A percentile compares a stretch with the other conserved stretches of the same genome.
These are phyloP conservation scores for Phytophthora cactorum DNA, from an alignment of 352 stramenopile species.

Conservation along the genomic window DNA sequence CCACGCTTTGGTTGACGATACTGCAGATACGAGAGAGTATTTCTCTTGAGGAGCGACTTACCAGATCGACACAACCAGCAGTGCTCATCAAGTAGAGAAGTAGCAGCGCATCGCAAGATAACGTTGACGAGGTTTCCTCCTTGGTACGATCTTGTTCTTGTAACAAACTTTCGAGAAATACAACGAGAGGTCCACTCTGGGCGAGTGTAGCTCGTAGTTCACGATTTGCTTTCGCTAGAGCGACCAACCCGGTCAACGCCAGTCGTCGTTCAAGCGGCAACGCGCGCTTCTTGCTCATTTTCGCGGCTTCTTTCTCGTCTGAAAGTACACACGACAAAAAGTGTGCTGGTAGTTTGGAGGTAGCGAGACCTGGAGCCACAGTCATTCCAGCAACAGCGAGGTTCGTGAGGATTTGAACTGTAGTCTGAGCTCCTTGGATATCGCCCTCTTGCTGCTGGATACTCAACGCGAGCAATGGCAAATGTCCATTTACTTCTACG, in stretches of 20 bases:
- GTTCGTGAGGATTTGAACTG: conserved; percentile 60
- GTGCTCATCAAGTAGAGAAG: conserved; percentile 37
- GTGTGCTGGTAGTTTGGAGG: conserved; percentile 55
- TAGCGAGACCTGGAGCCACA: conserved; percentile 35
- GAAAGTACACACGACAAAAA: conserved; percentile 49
- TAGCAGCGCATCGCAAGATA: conserved; percentile 35
- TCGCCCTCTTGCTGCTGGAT: conserved; percentile 34
- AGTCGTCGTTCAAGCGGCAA: conserved; percentile 24
- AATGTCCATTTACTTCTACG: conserved; percentile 47
- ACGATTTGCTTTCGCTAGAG: conserved; percentile 45
- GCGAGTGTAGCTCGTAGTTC: conserved; percentile 39
- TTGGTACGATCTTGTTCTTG: neutral
- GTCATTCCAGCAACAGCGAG: conserved; percentile 34
- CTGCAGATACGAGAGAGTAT: conserved; percentile 23
- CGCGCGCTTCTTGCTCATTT: conserved; percentile 5
- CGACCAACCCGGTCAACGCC: conserved; percentile 42
- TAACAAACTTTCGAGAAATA: conserved; percentile 39
- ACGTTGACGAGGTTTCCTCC: neutral
- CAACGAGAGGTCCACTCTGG: conserved; percentile 34
- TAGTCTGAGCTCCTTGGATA: conserved; percentile 32
- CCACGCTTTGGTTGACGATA: conserved; percentile 9
- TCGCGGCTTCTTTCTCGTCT: neutral
- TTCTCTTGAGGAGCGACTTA: conserved; percentile 16
- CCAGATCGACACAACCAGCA: conserved; percentile 17
- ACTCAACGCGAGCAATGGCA: conserved; percentile 51